phyloP scores from a whole-genome alignment of 371 early-diverging fungal species.

The Chytridium lagenaria region DNA sequence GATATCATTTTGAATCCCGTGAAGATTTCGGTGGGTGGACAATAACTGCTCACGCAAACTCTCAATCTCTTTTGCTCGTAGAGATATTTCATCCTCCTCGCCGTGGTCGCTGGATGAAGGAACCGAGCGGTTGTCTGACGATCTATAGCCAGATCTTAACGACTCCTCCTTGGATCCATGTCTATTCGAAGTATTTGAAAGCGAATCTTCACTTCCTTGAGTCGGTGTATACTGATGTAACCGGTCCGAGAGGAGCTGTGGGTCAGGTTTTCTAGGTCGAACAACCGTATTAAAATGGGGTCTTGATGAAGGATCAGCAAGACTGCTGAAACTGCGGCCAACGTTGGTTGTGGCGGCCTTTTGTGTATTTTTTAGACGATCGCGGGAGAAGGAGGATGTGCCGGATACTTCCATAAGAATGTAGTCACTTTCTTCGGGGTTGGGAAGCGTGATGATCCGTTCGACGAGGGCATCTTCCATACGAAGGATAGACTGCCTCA shows the following conservation, averaged over 20 bases:
- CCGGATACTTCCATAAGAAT: slow-evolving; percentile 26
- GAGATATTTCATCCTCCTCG: not conserved
- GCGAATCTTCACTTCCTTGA: not conserved
- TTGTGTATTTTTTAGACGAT: slow-evolving; percentile 12
- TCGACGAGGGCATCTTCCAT: slow-evolving; percentile 37
- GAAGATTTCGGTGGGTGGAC: not conserved
- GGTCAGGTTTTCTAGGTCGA: not conserved
- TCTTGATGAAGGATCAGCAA: not conserved
- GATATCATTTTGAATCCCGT: not conserved
- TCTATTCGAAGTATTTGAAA: not conserved
- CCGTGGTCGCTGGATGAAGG: not conserved
- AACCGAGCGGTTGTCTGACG: not conserved
- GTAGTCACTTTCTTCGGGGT: slow-evolving; percentile 40
- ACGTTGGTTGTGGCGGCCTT: not conserved
- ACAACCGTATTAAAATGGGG: slow-evolving; percentile 4
- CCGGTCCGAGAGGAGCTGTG: not conserved
- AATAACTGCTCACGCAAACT: slow-evolving; percentile 14
- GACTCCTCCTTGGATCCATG: not conserved
- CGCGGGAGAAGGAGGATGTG: not conserved
- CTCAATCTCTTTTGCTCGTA: slow-evolving; percentile 6
- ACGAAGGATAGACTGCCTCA: slow-evolving; percentile 39
- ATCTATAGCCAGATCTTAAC: not conserved
- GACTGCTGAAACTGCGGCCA: not conserved
- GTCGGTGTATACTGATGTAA: slow-evolving; percentile 1
- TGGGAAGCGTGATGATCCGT: slow-evolving; percentile 42